Percentiles rank a stretch among this genome's conserved stretches.
phyloP scores from a whole-genome alignment of 2,329 filamentous ascomycete genomes.

The Thelonectria rubi region DNA sequence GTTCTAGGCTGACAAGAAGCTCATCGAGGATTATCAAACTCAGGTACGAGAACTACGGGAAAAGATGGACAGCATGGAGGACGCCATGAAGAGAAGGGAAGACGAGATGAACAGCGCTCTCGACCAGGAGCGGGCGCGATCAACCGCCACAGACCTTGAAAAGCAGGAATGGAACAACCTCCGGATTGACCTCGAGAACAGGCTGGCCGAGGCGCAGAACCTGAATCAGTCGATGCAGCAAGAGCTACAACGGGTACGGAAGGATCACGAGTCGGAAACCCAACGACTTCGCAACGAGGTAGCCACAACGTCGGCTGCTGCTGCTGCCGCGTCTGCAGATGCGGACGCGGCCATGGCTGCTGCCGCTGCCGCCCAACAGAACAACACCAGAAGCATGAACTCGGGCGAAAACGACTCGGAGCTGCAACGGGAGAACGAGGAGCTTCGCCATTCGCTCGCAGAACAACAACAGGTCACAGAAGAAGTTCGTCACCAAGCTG shows the following conservation, averaged over 20 bases:
- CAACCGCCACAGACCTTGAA: constrained; percentile 64
- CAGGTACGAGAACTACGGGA: constrained; percentile 79
- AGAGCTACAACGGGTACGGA: constrained; percentile 78
- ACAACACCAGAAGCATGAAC: constrained; percentile 33
- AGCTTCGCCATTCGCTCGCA: constrained; percentile 69
- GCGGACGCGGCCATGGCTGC: constrained; percentile 64
- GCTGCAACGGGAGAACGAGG: constrained; percentile 73
- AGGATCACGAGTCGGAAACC: constrained; percentile 71
- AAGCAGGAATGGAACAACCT: constrained; percentile 77
- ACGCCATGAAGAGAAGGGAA: constrained; percentile 74
- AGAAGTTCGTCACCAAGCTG: constrained; percentile 85
- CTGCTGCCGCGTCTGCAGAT: constrained; percentile 2
- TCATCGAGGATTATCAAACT: constrained; percentile 80
- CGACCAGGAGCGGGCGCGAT: constrained; percentile 65
- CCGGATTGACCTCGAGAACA: constrained; percentile 73
- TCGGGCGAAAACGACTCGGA: constrained; percentile 58
- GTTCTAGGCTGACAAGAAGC: constrained; percentile 71
- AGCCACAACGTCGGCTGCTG: constrained; percentile 55
- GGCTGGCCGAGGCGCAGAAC: constrained; percentile 76
- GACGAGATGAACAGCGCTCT: constrained; percentile 65
- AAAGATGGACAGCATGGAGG: constrained; percentile 77
- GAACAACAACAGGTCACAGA: constrained; percentile 86
- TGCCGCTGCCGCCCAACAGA: constrained; percentile 55
- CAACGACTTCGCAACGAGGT: constrained; percentile 71
- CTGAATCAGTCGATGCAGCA: constrained; percentile 82